These are phyloP conservation scores for Lomentospora prolificans DNA, from an alignment of 2,329 filamentous ascomycete species.

Conservation along the genomic window DNA sequence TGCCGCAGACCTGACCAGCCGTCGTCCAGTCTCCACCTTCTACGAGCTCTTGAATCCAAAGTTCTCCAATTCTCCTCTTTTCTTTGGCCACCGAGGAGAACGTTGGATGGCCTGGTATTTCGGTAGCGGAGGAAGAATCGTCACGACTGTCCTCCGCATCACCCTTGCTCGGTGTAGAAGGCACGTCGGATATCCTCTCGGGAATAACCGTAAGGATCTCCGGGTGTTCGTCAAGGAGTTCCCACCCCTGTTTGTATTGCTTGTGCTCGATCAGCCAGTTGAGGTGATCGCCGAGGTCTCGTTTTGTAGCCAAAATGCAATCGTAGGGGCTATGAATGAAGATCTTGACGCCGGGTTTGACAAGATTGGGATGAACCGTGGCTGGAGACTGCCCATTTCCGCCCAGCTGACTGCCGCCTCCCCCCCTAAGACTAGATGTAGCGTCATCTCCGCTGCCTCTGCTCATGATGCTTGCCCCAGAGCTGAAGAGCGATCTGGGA, in stretches of 20 bases:
- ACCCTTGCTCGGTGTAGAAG: not conserved
- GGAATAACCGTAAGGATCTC: conserved; percentile 46
- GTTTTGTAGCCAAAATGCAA: conserved; percentile 82
- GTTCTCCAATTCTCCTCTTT: conserved; percentile 81
- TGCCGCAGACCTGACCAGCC: conserved; percentile 73
- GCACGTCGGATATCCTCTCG: conserved; percentile 25
- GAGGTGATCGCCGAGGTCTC: conserved; percentile 78
- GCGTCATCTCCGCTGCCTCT: conserved; percentile 49
- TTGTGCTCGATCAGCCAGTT: conserved; percentile 75
- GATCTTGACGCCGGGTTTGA: conserved; percentile 56
- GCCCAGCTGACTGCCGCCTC: conserved; percentile 20
- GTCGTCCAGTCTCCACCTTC: conserved; percentile 62
- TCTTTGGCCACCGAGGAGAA: conserved; percentile 70
- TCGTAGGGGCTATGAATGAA: conserved; percentile 97
- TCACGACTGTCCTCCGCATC: conserved; percentile 63
- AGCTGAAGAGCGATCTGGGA: conserved; percentile 77
- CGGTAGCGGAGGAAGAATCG: conserved; percentile 33
- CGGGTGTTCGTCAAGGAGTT: conserved; percentile 78
- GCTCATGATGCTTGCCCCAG: conserved; percentile 66
- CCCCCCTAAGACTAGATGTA: conserved; percentile 36
- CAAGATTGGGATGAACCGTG: conserved; percentile 42
- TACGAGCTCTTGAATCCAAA: conserved; percentile 85
- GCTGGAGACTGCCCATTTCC: conserved; percentile 18
- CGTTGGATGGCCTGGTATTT: conserved; percentile 22
- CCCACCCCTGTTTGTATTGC: conserved; percentile 79